Conservation (phyloP, 1,284 basidiomycete genomes). For the Hortiboletus rubellus region DNA sequence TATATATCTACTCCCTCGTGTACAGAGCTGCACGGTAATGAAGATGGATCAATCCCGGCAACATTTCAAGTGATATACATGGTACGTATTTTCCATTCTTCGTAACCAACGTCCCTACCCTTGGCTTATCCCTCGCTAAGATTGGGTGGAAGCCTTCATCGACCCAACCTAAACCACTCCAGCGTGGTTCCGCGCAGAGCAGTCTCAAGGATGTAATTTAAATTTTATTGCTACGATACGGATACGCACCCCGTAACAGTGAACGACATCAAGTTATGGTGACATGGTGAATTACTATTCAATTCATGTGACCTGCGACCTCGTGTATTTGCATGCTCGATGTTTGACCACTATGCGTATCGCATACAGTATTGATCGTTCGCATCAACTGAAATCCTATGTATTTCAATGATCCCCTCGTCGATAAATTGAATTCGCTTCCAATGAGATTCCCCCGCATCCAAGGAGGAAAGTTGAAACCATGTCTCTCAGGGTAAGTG, state of each 20-base stretch:
- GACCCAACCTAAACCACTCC: constrained; percentile 81
- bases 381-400: background rate
- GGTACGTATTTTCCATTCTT: constrained; percentile 46
- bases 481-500: background rate
- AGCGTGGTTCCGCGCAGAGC: constrained; percentile 80
- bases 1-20: constrained; percentile 5
- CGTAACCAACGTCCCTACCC: background rate
- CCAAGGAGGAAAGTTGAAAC: background rate
- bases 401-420: background rate
- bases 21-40: constrained; percentile 80
- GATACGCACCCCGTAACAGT: background rate
- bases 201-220: constrained; percentile 82
- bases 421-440: background rate
- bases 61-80: constrained; percentile 97
- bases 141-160: constrained; percentile 98
- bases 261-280: background rate
- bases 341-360: background rate
- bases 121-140: constrained; percentile 42
- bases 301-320: background rate
- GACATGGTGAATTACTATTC: background rate
- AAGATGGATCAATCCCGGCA: constrained; percentile 85
- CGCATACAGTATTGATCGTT: background rate
- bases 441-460: background rate
- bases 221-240: constrained; percentile 7
- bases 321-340: background rate